Conservation (phyloP, 345 rosid genomes). For the Capsella bursapastoris region DNA sequence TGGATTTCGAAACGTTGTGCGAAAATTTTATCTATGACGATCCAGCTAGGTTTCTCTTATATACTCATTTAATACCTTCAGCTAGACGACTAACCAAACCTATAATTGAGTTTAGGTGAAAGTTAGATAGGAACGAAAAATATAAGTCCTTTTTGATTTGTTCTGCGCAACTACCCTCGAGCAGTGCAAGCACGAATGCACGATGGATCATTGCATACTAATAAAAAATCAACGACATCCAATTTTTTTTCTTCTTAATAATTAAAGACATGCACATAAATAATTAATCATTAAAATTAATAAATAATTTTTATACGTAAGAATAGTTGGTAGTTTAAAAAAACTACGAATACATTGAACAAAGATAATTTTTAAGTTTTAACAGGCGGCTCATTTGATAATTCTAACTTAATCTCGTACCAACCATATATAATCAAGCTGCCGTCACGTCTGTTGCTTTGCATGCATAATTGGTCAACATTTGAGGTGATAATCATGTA, state of each 20-base stretch:
- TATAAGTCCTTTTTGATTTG: slow-evolving; percentile 3
- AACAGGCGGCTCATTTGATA: slow-evolving; percentile 16
- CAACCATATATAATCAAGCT: slow-evolving; percentile 24
- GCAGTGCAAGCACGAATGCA: slow-evolving; percentile 21
- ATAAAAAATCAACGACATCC: slow-evolving; percentile 13
- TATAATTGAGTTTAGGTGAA: slow-evolving; percentile 29
- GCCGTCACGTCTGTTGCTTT: slow-evolving; percentile 29
- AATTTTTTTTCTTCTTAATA: neutral
- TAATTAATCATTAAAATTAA: slow-evolving; percentile 6
- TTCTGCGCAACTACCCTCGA: neutral
- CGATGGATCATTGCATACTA: slow-evolving; percentile 7
- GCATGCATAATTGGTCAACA: slow-evolving; percentile 28
- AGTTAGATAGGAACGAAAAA: slow-evolving; percentile 30
- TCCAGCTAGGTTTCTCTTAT: slow-evolving; percentile 5
- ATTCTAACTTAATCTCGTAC: slow-evolving; percentile 36
- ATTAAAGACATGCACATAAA: neutral
- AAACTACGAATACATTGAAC: neutral
- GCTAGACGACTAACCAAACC: neutral
- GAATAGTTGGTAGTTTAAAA: slow-evolving; percentile 15
- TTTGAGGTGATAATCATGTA: neutral
- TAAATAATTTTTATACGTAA: neutral
- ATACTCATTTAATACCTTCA: neutral
- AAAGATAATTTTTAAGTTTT: neutral
- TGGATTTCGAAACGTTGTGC: slow-evolving; percentile 3
- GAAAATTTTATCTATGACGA: neutral